phyloP scores from a whole-genome alignment of 164 flowering plant species.

The Umbellularia californica region DNA sequence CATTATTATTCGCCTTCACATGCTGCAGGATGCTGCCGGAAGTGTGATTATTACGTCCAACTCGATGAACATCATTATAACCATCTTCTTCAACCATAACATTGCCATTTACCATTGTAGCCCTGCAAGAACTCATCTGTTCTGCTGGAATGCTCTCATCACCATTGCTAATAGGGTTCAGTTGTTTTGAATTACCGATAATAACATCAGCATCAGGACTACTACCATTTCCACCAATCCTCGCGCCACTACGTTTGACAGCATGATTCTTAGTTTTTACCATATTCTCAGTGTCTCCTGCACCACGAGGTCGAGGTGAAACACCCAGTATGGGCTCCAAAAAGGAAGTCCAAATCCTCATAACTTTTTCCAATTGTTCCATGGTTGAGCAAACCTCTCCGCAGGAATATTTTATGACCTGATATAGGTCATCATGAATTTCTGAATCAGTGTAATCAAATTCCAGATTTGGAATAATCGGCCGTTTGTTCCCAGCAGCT shows the following conservation, averaged over 20 bases:
- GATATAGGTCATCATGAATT: conserved; percentile 79
- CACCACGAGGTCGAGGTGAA: conserved; percentile 59
- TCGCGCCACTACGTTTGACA: conserved; percentile 32
- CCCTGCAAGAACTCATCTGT: conserved; percentile 40
- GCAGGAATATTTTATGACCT: conserved; percentile 73
- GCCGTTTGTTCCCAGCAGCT: conserved; percentile 72
- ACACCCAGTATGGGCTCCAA: conserved; percentile 80
- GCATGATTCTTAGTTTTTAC: conserved; percentile 42
- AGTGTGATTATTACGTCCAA: conserved; percentile 30
- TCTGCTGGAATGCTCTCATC: conserved; percentile 41
- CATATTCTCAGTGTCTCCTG: conserved; percentile 77
- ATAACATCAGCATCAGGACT: conserved; percentile 40
- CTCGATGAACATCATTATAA: conserved; percentile 33
- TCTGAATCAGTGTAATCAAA: conserved; percentile 64
- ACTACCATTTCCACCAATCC: conserved; percentile 45
- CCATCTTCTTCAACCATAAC: conserved; percentile 37
- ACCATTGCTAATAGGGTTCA: conserved; percentile 40
- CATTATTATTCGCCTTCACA: conserved; percentile 31
- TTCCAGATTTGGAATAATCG: conserved; percentile 57
- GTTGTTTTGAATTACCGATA: conserved; percentile 30
- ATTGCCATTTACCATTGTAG: conserved; percentile 41
- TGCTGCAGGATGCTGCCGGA: conserved; percentile 27
- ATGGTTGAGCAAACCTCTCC: conserved; percentile 68
- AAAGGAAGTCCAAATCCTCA: conserved; percentile 91
- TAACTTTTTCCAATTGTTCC: conserved; percentile 80